A percentile compares a stretch with the other conserved stretches of the same genome.
Evolutionary conservation across 345 rosid species (phyloP).

Genomic region (Luvunga scandens): DNA sequence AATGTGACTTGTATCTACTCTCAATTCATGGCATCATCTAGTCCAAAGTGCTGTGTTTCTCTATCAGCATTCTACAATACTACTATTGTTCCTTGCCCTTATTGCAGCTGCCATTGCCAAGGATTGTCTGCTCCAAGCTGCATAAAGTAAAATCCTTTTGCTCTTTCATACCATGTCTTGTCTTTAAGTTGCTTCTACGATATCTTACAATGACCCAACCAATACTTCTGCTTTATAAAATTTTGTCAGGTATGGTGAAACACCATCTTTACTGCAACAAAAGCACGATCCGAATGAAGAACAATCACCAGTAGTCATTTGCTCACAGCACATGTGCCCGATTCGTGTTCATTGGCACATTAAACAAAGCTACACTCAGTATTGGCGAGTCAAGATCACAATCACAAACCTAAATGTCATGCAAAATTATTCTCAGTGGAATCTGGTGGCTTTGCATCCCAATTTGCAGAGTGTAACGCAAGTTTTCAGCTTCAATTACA

Average conservation of each 20-base stretch:
- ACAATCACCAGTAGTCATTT: slow-evolving; percentile 42
- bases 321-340: slow-evolving; percentile 78
- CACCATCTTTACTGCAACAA: slow-evolving; percentile 37
- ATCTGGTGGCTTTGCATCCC: slow-evolving; percentile 76
- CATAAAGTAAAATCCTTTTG: slow-evolving; percentile 35
- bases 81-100: slow-evolving; percentile 66
- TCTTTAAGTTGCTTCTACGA: no score
- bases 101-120: slow-evolving; percentile 73
- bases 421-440: slow-evolving; percentile 76
- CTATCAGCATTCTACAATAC: slow-evolving; percentile 68
- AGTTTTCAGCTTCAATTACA: slow-evolving; percentile 76
- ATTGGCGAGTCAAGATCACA: slow-evolving; percentile 80
- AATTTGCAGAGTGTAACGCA: slow-evolving; percentile 51
- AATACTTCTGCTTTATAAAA: neutral
- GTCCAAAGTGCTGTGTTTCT: slow-evolving; percentile 87
- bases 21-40: slow-evolving; percentile 50
- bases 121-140: slow-evolving; percentile 44
- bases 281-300: slow-evolving; percentile 40
- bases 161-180: neutral
- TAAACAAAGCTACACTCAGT: slow-evolving; percentile 69
- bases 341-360: slow-evolving; percentile 83
- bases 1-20: slow-evolving; percentile 67
- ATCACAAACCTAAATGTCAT: slow-evolving; percentile 54
- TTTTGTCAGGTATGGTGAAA: slow-evolving; percentile 40
- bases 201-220: no score